Conservation (phyloP, 2,329 filamentous ascomycete genomes). For the Pseudogymnoascus sp. region DNA sequence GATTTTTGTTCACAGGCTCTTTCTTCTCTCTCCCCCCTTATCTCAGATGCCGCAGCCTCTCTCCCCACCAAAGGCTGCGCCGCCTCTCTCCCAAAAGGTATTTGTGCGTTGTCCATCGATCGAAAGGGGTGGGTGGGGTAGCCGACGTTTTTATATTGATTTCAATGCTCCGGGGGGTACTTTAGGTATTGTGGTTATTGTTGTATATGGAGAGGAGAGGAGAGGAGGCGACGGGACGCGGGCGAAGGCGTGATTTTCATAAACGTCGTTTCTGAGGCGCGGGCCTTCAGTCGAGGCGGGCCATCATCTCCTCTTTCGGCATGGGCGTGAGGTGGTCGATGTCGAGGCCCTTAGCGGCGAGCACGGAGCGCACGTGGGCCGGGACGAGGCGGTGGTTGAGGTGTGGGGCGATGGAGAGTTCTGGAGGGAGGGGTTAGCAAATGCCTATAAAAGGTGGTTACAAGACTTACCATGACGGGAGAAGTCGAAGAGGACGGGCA, state of each 20-base stretch:
- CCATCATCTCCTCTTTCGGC: slow-evolving; percentile 93
- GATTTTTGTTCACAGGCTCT: background rate
- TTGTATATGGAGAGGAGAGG: background rate
- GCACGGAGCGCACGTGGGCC: slow-evolving; percentile 64
- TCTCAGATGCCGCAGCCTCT: background rate
- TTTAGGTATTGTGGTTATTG: background rate
- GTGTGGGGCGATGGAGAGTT: slow-evolving; percentile 88
- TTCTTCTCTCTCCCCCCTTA: background rate
- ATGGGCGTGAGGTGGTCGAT: slow-evolving; percentile 90
- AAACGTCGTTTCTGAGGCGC: background rate
- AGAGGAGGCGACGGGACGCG: background rate
- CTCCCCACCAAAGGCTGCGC: background rate
- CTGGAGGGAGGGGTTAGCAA: slow-evolving; percentile 38
- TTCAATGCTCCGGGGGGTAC: background rate
- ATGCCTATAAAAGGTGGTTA: slow-evolving; percentile 7
- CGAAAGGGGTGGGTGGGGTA: background rate
- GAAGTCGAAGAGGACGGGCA: slow-evolving; percentile 89
- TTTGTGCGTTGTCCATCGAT: background rate
- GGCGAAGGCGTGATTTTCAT: background rate
- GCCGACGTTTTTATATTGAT: background rate
- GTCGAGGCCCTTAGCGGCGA: slow-evolving; percentile 74
- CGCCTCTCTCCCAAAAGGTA: background rate
- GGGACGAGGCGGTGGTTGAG: slow-evolving; percentile 87
- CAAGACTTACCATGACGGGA: slow-evolving; percentile 71
- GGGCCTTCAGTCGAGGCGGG: slow-evolving; percentile 75